Percentiles rank a stretch among this genome's conserved stretches.
These are phyloP conservation scores for Cercospora sesami DNA, from an alignment of 2,329 filamentous ascomycete genomes.

Conservation along the genomic window DNA sequence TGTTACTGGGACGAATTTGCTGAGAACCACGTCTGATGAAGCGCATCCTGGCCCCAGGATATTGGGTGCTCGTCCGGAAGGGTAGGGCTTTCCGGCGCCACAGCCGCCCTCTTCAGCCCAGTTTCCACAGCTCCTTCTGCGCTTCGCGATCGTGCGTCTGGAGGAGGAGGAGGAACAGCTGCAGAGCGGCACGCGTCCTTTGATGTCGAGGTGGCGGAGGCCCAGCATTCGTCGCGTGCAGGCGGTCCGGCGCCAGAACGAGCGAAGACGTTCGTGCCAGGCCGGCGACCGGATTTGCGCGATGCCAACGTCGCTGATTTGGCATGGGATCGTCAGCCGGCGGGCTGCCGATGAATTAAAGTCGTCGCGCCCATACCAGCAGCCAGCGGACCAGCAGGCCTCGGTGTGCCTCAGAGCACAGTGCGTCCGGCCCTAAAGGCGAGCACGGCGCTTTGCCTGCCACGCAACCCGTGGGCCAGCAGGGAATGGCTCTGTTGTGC, in stretches of 20 bases:
- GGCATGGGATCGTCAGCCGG: neutral
- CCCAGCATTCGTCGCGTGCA: neutral
- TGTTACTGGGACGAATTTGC: constrained; percentile 8
- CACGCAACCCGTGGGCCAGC: neutral
- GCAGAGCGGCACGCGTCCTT: neutral
- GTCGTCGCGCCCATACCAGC: neutral
- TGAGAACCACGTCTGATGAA: constrained; percentile 14
- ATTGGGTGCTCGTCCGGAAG: constrained; percentile 5
- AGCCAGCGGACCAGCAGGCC: neutral
- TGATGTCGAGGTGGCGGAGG: neutral
- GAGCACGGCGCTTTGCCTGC: neutral
- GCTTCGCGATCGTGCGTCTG: neutral
- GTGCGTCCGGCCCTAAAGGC: neutral
- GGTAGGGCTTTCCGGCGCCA: constrained; percentile 12
- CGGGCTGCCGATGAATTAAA: neutral
- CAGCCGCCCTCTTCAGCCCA: constrained; percentile 1
- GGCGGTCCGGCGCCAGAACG: neutral
- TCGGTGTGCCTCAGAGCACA: neutral
- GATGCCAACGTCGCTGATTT: neutral
- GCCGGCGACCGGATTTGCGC: neutral
- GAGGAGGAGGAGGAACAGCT: neutral
- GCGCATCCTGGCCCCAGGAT: constrained; percentile 15
- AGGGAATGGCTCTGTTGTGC: neutral
- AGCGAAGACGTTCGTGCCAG: neutral
- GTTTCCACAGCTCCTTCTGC: neutral